A percentile compares a stretch with the other conserved stretches of the same genome.
Conservation (phyloP, 805 yeast species). For the Pichia thaimueangensis region DNA sequence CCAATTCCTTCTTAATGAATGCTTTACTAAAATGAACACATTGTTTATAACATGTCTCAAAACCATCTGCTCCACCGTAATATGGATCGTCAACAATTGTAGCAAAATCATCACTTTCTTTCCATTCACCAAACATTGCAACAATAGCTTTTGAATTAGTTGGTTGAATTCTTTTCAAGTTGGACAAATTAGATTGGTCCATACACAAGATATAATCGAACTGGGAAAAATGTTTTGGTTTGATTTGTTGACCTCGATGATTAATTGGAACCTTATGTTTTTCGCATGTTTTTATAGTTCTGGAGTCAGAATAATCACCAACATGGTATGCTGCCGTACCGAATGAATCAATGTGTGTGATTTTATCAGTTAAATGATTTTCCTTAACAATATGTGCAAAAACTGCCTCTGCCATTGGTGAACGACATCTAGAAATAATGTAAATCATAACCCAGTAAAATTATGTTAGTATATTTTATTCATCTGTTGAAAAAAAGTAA, state of each 20-base stretch:
- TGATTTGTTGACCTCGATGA: slow-evolving; percentile 71
- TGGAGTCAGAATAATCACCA: slow-evolving; percentile 75
- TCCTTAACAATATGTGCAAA: slow-evolving; percentile 59
- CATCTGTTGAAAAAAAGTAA: no score
- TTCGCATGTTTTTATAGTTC: slow-evolving; percentile 64
- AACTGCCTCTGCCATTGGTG: slow-evolving; percentile 98
- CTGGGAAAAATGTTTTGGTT: slow-evolving; percentile 40
- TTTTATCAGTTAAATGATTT: slow-evolving; percentile 36
- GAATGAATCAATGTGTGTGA: slow-evolving; percentile 68
- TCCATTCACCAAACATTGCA: slow-evolving; percentile 76
- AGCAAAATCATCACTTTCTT: slow-evolving; percentile 42
- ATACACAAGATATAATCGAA: slow-evolving; percentile 69
- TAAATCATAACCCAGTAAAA: background rate
- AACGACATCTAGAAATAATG: slow-evolving; percentile 58
- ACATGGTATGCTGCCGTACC: slow-evolving; percentile 84
- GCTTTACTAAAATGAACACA: slow-evolving; percentile 67
- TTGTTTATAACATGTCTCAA: slow-evolving; percentile 73
- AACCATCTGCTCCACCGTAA: slow-evolving; percentile 82
- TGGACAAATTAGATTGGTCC: slow-evolving; percentile 55
- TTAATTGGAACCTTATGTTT: slow-evolving; percentile 66
- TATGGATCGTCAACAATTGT: slow-evolving; percentile 83
- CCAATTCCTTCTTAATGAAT: slow-evolving; percentile 48
- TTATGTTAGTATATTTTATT: slow-evolving; percentile 1
- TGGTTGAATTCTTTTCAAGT: slow-evolving; percentile 50
- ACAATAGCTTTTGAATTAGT: slow-evolving; percentile 42